phyloP scores from a whole-genome alignment of 2,329 filamentous ascomycete genomes.

The Drechslera avenae region DNA sequence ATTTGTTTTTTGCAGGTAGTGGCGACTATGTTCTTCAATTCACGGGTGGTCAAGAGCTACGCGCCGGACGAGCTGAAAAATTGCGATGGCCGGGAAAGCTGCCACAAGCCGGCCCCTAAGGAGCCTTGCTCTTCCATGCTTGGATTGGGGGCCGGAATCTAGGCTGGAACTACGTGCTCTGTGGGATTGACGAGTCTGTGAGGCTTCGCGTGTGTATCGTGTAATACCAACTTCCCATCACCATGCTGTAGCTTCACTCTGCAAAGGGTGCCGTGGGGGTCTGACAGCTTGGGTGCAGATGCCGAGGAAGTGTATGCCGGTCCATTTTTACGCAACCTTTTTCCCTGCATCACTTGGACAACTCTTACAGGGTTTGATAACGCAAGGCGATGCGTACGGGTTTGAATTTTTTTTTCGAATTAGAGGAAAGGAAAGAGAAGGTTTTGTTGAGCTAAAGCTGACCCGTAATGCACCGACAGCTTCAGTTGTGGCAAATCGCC shows the following conservation, averaged over 20 bases:
- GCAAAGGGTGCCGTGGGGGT: neutral
- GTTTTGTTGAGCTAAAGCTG: slow-evolving; percentile 1
- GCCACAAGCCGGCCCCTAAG: slow-evolving; percentile 13
- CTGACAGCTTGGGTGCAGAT: neutral
- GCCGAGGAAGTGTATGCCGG: slow-evolving; percentile 3
- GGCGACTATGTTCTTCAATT: neutral
- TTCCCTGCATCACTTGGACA: slow-evolving; percentile 2
- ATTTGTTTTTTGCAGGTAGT: neutral
- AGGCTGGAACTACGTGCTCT: neutral
- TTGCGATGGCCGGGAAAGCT: slow-evolving; percentile 25
- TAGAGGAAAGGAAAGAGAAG: neutral
- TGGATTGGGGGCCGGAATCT: slow-evolving; percentile 20
- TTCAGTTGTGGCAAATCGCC: neutral
- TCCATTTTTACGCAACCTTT: slow-evolving; percentile 1
- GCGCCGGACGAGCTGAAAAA: slow-evolving; percentile 16
- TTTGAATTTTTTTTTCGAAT: too few relatives aligned
- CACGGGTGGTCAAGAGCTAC: slow-evolving; percentile 5
- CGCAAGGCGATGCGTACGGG: neutral
- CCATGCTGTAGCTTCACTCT: neutral
- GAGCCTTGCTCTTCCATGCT: slow-evolving; percentile 14
- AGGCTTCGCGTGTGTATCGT: neutral
- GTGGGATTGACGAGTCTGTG: neutral
- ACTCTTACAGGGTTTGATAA: slow-evolving; percentile 11
- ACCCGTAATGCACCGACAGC: slow-evolving; percentile 6
- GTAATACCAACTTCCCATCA: neutral